phyloP scores from a whole-genome alignment of 306 rosid genomes.

The Cucurbita argyrosperma region DNA sequence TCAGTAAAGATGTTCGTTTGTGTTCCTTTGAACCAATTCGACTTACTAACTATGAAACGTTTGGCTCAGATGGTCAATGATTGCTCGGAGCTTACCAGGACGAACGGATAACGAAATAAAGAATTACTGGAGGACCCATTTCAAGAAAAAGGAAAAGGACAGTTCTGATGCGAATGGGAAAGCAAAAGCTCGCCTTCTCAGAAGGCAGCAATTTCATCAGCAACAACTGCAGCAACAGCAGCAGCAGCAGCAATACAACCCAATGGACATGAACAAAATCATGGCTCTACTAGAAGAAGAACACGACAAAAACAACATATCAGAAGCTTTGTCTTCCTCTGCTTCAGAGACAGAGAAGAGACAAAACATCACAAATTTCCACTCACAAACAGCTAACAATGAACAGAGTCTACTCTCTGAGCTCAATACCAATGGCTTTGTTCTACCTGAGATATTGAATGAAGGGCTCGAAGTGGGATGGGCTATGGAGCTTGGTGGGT shows the following conservation, averaged over 20 bases:
- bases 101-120: constrained; percentile 88
- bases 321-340: constrained; percentile 8
- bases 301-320: constrained; percentile 11
- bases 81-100: constrained; percentile 77
- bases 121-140: constrained; percentile 87
- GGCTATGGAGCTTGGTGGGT: constrained; percentile 67
- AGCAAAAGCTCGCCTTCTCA: constrained; percentile 41
- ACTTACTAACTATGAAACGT: not conserved
- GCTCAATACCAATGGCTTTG: constrained; percentile 22
- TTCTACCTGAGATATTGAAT: constrained; percentile 22
- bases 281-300: constrained; percentile 56
- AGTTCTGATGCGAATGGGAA: constrained; percentile 39
- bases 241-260: constrained; percentile 25
- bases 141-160: constrained; percentile 52
- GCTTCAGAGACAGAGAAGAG: constrained; percentile 24
- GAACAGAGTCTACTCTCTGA: constrained; percentile 32
- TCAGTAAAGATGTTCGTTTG: not conserved
- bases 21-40: not conserved
- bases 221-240: constrained; percentile 21
- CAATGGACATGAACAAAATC: constrained; percentile 40
- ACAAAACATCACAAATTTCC: constrained; percentile 25
- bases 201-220: constrained; percentile 48
- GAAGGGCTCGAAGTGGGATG: constrained; percentile 52
- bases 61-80: constrained; percentile 72
- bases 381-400: constrained; percentile 25